phyloP scores from a whole-genome alignment of 2,329 filamentous ascomycete species.

The Simplicillium aogashimaense region DNA sequence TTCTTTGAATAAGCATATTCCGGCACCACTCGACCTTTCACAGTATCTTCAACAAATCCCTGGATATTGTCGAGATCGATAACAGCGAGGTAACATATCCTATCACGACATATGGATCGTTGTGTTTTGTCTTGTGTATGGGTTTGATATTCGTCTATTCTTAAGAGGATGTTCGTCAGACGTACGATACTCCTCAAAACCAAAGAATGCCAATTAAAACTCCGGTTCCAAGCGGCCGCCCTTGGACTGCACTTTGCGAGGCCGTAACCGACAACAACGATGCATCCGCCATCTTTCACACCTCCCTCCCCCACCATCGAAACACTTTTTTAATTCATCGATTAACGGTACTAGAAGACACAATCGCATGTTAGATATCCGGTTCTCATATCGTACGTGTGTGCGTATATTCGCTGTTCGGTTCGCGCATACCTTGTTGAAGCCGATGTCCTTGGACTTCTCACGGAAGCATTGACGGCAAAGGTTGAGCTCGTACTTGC shows the following conservation, averaged over 20 bases:
- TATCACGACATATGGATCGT: not conserved
- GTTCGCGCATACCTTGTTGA: conserved; percentile 51
- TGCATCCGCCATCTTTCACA: conserved; percentile 13
- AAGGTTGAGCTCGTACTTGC: conserved; percentile 96
- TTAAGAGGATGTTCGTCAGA: conserved; percentile 30
- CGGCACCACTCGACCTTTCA: too few species aligned
- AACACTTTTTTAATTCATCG: conserved; percentile 4
- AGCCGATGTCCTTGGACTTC: conserved; percentile 63
- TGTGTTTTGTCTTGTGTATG: conserved; percentile 3
- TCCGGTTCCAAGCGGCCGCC: conserved; percentile 33
- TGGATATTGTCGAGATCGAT: too few species aligned
- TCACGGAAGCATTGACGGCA: conserved; percentile 74
- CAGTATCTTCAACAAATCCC: too few species aligned
- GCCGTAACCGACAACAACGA: conserved; percentile 14
- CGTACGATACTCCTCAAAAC: conserved; percentile 30
- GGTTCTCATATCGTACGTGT: not conserved
- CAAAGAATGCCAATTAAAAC: conserved; percentile 34
- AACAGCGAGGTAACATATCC: too few species aligned
- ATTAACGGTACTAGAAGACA: conserved; percentile 24
- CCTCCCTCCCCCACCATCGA: conserved; percentile 11
- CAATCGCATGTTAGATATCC: conserved; percentile 1
- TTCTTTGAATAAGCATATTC: too few species aligned
- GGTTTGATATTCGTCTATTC: conserved; percentile 33
- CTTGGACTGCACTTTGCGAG: conserved; percentile 27
- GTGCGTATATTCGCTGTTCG: conserved; percentile 1